phyloP scores from a whole-genome alignment of 2,329 filamentous ascomycete genomes.

The Ophiostoma sp. region DNA sequence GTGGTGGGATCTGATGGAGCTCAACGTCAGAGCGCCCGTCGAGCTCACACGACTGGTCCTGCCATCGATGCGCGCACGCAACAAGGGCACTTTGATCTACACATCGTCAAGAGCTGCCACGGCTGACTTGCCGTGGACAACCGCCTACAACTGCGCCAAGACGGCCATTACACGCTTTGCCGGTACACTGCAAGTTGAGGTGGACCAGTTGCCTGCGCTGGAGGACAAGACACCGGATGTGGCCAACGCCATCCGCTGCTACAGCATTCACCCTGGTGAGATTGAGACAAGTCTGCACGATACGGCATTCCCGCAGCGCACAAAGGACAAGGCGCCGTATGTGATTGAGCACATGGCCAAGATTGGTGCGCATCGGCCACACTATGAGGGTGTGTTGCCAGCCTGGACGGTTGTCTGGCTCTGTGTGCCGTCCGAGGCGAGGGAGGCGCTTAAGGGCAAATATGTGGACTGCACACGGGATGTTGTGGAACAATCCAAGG shows the following conservation, averaged over 20 bases:
- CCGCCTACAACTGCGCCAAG: slow-evolving; percentile 15
- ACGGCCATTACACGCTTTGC: slow-evolving; percentile 12
- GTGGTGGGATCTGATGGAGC: slow-evolving; percentile 16
- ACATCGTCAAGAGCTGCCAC: background rate
- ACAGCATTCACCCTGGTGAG: slow-evolving; percentile 5
- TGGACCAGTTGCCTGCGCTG: background rate
- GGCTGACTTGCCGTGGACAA: slow-evolving; percentile 8
- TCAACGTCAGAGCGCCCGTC: slow-evolving; percentile 1
- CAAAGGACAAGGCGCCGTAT: background rate
- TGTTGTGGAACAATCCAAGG: background rate
- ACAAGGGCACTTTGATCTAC: background rate
- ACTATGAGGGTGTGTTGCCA: background rate
- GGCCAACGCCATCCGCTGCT: background rate
- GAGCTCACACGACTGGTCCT: background rate
- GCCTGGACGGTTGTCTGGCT: background rate
- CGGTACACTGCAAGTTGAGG: background rate
- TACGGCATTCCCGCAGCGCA: background rate
- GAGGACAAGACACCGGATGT: background rate
- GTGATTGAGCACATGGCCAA: background rate
- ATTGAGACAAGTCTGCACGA: slow-evolving; percentile 6
- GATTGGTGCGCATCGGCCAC: background rate
- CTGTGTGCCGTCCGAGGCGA: background rate
- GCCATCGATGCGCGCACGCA: background rate
- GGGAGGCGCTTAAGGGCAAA: background rate
- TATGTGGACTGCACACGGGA: background rate